Percentiles rank a stretch among this genome's conserved stretches.
Conservation (phyloP, 768 basidiomycete species). For the Tulasnella sp. region DNA sequence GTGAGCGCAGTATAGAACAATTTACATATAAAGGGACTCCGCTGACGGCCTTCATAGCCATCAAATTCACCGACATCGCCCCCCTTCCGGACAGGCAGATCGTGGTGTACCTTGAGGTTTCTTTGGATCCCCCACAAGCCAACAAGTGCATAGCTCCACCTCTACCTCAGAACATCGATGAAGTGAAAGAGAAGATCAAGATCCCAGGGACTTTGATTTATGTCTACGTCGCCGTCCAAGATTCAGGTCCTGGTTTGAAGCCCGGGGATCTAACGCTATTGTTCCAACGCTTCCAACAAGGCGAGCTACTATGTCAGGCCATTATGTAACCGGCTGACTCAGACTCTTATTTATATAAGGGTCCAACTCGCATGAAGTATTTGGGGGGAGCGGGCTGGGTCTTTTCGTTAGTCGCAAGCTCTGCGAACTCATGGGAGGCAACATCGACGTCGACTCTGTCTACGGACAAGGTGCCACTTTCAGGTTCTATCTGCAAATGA, state of each 20-base stretch:
- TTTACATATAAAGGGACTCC: neutral
- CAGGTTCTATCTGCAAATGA: conserved; percentile 38
- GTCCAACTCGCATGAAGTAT: conserved; percentile 31
- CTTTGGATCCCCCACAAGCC: conserved; percentile 34
- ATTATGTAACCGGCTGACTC: conserved; percentile 23
- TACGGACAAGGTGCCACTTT: conserved; percentile 40
- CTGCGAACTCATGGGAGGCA: conserved; percentile 35
- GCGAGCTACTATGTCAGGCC: conserved; percentile 31
- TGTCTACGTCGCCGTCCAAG: conserved; percentile 38
- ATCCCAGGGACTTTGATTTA: conserved; percentile 30
- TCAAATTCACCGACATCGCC: conserved; percentile 38
- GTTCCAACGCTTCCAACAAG: conserved; percentile 41
- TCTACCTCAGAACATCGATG: conserved; percentile 1
- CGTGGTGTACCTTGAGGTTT: conserved; percentile 35
- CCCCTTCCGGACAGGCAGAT: conserved; percentile 33
- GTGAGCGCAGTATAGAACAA: conserved; percentile 31
- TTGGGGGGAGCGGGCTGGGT: conserved; percentile 38
- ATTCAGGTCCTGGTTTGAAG: conserved; percentile 41
- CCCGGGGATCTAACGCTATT: conserved; percentile 38
- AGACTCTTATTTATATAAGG: conserved; percentile 12
- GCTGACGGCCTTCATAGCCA: conserved; percentile 37
- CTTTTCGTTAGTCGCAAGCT: conserved; percentile 40
- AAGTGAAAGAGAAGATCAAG: conserved; percentile 14
- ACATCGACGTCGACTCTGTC: conserved; percentile 39
- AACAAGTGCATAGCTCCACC: conserved; percentile 35